Evolutionary conservation across 768 basidiomycete genomes (phyloP).

Genomic region (Suillus sp.): DNA sequence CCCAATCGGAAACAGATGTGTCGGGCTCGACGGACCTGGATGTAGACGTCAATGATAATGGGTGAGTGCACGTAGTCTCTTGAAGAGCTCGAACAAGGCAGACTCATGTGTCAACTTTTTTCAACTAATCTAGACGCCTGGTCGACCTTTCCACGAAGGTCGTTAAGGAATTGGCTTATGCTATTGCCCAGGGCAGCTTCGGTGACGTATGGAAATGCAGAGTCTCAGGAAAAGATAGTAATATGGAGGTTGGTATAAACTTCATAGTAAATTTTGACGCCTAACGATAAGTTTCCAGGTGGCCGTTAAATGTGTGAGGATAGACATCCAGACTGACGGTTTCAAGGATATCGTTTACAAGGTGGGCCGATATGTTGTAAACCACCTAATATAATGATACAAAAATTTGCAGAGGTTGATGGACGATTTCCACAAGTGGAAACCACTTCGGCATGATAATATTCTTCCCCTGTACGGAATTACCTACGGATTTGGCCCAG

Average conservation of each 20-base stretch:
- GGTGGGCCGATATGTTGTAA: conserved; percentile 7
- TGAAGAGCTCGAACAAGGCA: background rate
- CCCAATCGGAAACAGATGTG: background rate
- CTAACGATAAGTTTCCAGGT: conserved; percentile 18
- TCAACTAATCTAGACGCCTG: background rate
- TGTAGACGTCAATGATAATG: background rate
- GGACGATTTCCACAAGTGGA: background rate
- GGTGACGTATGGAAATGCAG: conserved; percentile 29
- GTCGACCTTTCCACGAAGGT: conserved; percentile 21
- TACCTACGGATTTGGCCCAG: conserved; percentile 27
- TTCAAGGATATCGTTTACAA: conserved; percentile 18
- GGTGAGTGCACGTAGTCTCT: background rate
- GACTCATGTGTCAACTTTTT: background rate
- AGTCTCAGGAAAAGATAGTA: conserved; percentile 20
- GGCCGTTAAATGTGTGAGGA: conserved; percentile 31
- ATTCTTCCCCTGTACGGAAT: conserved; percentile 40
- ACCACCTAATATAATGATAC: background rate
- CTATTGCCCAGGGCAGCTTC: conserved; percentile 25
- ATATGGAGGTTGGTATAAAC: conserved; percentile 23
- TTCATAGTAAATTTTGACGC: background rate
- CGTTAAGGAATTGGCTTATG: conserved; percentile 22
- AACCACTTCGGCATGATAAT: conserved; percentile 39
- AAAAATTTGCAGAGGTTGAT: background rate
- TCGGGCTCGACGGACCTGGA: background rate
- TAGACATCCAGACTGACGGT: conserved; percentile 15